Evolutionary conservation across 169 alveolate species (phyloP), one percentile per base, ranked within the genome.

Genomic region (Plasmodium adleri): DNA sequence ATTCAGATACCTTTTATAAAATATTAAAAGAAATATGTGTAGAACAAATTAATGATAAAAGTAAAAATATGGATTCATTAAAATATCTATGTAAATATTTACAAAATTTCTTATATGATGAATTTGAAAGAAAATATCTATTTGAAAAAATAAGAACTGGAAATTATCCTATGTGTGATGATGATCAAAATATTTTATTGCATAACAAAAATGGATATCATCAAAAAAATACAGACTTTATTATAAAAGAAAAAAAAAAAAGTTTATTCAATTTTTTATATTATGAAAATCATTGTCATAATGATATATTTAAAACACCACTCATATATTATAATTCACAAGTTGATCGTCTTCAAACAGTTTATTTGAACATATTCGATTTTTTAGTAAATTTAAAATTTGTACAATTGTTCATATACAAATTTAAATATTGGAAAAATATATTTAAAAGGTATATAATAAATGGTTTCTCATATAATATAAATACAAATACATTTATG

Each of bases 281-380:
- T 64, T 76, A 76, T 58, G 89, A 76, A 76, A 76, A 76, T 26
- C 89, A 76, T 64, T 76, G 89, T 28, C 71, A 76, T 64, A 76
- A 62, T 43, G 89, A 76, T 59, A 76, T 49, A 24, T 64, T 76
- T 70, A 76, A 76, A 12, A 76, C 89, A 8, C 89, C 89, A 20
- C 26, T 47, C 26, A 63, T 76, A 58, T 76, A 76, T 76, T 76
- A 76, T 62, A 76, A 47, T 22, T 76, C 89, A 24, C 49, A 74
- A 20, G 89, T 76, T 13, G 89, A 76, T 28, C 63, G 62, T 17
- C 50, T 76, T 49, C 89, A 76, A 64, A 64, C 47, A 7, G 28
- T 76, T 62, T 76, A 76, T 64, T 39, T 56, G 6, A 76, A 64
- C 63, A 43, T 76, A 63, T 76, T 43, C 20, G 32, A 76, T n/a